Evolutionary conservation across 2,329 filamentous ascomycete genomes (phyloP), one percentile per base, ranked within the genome.

Genomic region (Pyricularia sp.): DNA sequence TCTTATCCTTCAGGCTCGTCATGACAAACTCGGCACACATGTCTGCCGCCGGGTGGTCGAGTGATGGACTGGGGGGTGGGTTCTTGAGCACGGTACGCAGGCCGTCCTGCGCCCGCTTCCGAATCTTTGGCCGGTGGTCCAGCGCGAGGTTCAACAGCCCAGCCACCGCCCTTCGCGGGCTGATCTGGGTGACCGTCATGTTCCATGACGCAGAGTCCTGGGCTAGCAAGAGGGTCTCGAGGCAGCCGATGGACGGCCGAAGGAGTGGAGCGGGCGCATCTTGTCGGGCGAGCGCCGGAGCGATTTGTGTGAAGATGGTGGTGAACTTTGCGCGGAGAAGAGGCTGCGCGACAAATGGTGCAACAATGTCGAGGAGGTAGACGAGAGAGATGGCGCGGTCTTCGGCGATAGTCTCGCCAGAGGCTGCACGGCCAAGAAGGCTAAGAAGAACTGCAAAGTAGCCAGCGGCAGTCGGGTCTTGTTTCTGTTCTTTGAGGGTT

Each of bases 371-470:
- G 82, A 99, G 92, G 20, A 99, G 89, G 80, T 99, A 99, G 74
- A 99, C 91, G 72, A 96, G 91, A 2, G 94, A 92, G 26, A 91
- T 89, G 36, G 92, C 91, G 70, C 96, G 83, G 72, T 96, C 93
- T 78, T 92, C 92, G 77, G 94, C 94, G 69, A 91, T 83, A 68
- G 88, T 87, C 67, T 88, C 90, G 72, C 80, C 84, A 58, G 85
- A 87, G 68, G 91, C 85, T 31, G 92, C 90, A 80, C 96, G 92
- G 74, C 88, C 87, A 3, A 99, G 87, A 3, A 99, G 86, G 55
- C 94, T 92, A 64, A 99, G 85, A 5, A 99, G 88, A n/a, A 95
- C 94, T 20, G 94, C 94, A 77, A 98, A 97, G 81, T 98, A 99
- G 71, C 91, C 93, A 20, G 95, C 97, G 28, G 95, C 87, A 1